phyloP scores from a whole-genome alignment of 495 filamentous ascomycete genomes.

The Aeminium ludgeri region DNA sequence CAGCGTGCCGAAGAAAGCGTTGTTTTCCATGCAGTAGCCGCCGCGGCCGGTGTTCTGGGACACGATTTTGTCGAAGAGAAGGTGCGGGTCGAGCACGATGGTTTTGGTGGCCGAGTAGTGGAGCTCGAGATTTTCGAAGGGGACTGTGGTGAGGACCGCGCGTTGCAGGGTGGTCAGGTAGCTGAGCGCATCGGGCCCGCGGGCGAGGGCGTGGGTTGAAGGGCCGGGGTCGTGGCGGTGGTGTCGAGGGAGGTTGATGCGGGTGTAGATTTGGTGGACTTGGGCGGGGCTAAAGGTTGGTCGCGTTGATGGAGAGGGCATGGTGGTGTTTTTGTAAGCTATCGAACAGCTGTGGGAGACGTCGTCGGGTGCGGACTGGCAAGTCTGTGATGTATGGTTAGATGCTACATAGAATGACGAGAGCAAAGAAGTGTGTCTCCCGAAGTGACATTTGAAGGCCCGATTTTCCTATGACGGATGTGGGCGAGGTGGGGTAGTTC shows the following conservation, averaged over 20 bases:
- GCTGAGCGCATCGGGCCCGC: slow-evolving; percentile 5
- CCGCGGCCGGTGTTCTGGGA: slow-evolving; percentile 36
- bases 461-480: too few relatives aligned
- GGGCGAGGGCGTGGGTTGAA: slow-evolving; percentile 2
- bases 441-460: too few relatives aligned
- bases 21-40: slow-evolving; percentile 67
- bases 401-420: too few relatives aligned
- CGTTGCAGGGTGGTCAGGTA: slow-evolving; percentile 8
- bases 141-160: slow-evolving; percentile 31
- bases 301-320: too few relatives aligned
- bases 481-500: too few relatives aligned
- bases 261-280: too few relatives aligned
- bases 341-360: too few relatives aligned
- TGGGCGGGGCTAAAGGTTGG: too few relatives aligned
- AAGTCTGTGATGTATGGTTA: too few relatives aligned
- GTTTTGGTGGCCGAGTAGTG: slow-evolving; percentile 38
- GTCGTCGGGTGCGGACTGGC: too few relatives aligned
- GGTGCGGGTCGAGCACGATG: slow-evolving; percentile 37
- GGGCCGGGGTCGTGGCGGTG: slow-evolving; percentile 1
- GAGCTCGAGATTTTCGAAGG: slow-evolving; percentile 52
- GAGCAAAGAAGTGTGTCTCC: too few relatives aligned
- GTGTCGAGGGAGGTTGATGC: slow-evolving; percentile 6
- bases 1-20: slow-evolving; percentile 46
- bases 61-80: slow-evolving; percentile 50
- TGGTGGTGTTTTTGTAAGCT: too few relatives aligned